Base-by-base conservation (phyloP, 768 basidiomycete species). In the Gyrodon lividus region DNA sequence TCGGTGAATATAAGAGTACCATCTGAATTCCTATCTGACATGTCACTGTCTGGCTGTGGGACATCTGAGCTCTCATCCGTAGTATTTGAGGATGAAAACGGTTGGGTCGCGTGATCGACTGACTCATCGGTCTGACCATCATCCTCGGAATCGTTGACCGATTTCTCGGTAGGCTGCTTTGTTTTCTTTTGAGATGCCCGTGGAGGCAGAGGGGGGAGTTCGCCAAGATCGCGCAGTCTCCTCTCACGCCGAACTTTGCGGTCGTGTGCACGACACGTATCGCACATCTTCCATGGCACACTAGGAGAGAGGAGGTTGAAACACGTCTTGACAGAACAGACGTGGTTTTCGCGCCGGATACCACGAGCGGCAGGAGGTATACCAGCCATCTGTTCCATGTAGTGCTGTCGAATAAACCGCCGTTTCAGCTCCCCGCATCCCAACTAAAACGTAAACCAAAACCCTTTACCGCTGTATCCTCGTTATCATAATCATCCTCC, bases 241-340 rank as follows among this genome's bases (percentile, higher is more conserved):
- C 66, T 64, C 33, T 64, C 59, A 41, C 59, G 69, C 47, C 62
- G 68, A 20, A 63, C 60, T 43, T 58, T 50, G 19, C 72, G 68
- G 50, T 72, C 71, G 44, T 57, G 61, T 49, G 62, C 68, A n/a
- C 76, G 67, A 57, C 79, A 80, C 23, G 61, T 55, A 5, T 78
- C 77, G 54, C 79, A 81, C 57, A 70, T 75, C 54, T 76, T 73
- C 78, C 78, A 81, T 0, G 77, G 74, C 12, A 68, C 64, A 24
- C 63, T 66, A 10, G 73, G 73, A 13, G 68, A 55, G 13, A 81
- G 65, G 16, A 79, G 64, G 49, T 80, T 81, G 31, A 70, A 62
- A 51, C 79, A 81, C 31, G 55, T 61, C 37, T 69, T 69, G 44
- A 72, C 69, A 19, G 66, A 64, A 54, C 78, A 79, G 24, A 69